phyloP scores from a whole-genome alignment of 1,284 basidiomycete species.

The Cryptococcus sp. region DNA sequence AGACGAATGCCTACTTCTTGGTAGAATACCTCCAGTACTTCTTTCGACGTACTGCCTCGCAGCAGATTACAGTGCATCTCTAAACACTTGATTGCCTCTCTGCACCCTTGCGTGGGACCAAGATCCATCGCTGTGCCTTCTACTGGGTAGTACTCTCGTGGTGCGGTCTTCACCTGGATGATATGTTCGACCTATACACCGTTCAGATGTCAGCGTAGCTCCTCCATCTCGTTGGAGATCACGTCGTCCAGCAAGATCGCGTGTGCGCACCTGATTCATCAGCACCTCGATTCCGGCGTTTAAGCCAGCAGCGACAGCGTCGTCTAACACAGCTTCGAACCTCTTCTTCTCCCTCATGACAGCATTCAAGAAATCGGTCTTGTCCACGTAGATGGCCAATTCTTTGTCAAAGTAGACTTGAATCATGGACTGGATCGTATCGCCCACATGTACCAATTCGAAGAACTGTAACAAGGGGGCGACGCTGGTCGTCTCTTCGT shows the following conservation, averaged over 20 bases:
- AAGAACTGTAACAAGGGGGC: constrained; percentile 95
- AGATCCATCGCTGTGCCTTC: constrained; percentile 74
- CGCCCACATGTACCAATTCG: constrained; percentile 93
- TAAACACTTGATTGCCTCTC: constrained; percentile 79
- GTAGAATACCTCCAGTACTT: constrained; percentile 95
- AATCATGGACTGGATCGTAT: constrained; percentile 95
- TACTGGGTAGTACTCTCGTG: constrained; percentile 85
- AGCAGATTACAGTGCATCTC: constrained; percentile 86
- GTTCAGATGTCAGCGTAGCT: constrained; percentile 23
- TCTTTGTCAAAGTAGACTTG: constrained; percentile 98
- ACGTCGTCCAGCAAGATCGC: not conserved
- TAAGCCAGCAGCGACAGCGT: constrained; percentile 86
- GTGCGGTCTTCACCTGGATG: constrained; percentile 76
- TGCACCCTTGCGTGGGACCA: constrained; percentile 81
- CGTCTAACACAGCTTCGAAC: constrained; percentile 88
- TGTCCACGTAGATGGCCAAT: constrained; percentile 81
- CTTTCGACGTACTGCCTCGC: constrained; percentile 89
- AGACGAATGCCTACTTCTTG: constrained; percentile 93
- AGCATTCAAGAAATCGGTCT: constrained; percentile 87
- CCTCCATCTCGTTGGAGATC: constrained; percentile 1
- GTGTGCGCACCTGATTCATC: constrained; percentile 79
- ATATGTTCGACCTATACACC: constrained; percentile 83
- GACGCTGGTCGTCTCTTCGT: constrained; percentile 73
- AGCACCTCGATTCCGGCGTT: constrained; percentile 94
- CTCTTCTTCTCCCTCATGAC: constrained; percentile 95